Evolutionary conservation across 148 eudicot genomes (phyloP).

Genomic region (Vaccinium darrowii): DNA sequence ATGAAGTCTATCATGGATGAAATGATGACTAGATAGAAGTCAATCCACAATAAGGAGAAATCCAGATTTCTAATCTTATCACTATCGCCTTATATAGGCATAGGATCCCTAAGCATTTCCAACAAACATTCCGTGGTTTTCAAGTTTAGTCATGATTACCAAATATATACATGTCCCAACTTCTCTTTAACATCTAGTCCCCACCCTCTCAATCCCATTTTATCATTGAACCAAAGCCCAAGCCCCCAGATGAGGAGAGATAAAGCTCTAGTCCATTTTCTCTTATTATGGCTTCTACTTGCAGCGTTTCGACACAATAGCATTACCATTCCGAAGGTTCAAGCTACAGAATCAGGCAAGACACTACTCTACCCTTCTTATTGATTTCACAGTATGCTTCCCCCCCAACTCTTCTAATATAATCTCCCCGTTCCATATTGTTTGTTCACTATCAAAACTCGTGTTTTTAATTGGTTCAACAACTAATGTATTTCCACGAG

Average conservation of each 20-base stretch:
- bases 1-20: constrained; percentile 34
- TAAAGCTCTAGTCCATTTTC: constrained; percentile 27
- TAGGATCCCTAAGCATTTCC: constrained; percentile 37
- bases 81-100: constrained; percentile 29
- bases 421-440: neutral
- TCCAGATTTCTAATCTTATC: constrained; percentile 17
- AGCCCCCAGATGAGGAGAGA: constrained; percentile 34
- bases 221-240: constrained; percentile 14
- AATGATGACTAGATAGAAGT: constrained; percentile 49
- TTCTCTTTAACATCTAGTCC: neutral
- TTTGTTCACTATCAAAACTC: neutral
- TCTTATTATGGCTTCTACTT: constrained; percentile 37
- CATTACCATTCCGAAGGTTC: constrained; percentile 22
- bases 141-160: constrained; percentile 30
- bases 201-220: constrained; percentile 16
- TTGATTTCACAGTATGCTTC: neutral
- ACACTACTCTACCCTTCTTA: neutral
- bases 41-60: constrained; percentile 41
- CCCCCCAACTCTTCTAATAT: neutral
- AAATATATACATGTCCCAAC: neutral
- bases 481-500: neutral
- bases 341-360: constrained; percentile 48
- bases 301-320: constrained; percentile 23
- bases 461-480: neutral
- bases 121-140: constrained; percentile 26